Conservation (phyloP, 768 basidiomycete genomes). For the Mycena indigotica region DNA sequence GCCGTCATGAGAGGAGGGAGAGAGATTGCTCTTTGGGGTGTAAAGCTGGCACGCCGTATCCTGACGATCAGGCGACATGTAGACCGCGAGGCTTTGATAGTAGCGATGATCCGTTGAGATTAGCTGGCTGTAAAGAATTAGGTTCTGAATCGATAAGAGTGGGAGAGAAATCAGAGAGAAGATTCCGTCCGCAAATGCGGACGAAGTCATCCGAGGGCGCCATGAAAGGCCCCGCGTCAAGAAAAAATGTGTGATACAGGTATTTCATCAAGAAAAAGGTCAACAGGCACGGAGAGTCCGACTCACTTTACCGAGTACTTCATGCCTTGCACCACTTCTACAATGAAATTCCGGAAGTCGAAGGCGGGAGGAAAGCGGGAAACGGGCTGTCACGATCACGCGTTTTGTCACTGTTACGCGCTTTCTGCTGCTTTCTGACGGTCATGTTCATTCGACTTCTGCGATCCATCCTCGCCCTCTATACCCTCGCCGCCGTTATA, state of each 20-base stretch:
- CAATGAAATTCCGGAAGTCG: background rate
- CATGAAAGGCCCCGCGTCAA: constrained; percentile 19
- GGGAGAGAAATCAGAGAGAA: constrained; percentile 24
- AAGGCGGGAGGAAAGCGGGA: background rate
- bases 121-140: too few relatives aligned
- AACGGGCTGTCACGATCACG: background rate
- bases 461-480: constrained; percentile 35
- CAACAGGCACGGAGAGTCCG: too few relatives aligned
- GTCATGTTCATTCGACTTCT: constrained; percentile 23
- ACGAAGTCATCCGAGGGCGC: constrained; percentile 22
- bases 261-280: constrained; percentile 13
- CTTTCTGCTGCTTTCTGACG: background rate
- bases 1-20: background rate
- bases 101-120: constrained; percentile 18
- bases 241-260: constrained; percentile 19
- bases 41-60: constrained; percentile 10
- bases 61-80: constrained; percentile 19
- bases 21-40: background rate
- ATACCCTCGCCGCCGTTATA: constrained; percentile 42
- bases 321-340: too few relatives aligned
- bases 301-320: too few relatives aligned
- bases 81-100: constrained; percentile 21
- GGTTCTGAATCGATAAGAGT: too few relatives aligned
- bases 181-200: constrained; percentile 19
- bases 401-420: background rate